phyloP scores from a whole-genome alignment of 441 rosid genomes.

The Cnidoscolus chayamansa region DNA sequence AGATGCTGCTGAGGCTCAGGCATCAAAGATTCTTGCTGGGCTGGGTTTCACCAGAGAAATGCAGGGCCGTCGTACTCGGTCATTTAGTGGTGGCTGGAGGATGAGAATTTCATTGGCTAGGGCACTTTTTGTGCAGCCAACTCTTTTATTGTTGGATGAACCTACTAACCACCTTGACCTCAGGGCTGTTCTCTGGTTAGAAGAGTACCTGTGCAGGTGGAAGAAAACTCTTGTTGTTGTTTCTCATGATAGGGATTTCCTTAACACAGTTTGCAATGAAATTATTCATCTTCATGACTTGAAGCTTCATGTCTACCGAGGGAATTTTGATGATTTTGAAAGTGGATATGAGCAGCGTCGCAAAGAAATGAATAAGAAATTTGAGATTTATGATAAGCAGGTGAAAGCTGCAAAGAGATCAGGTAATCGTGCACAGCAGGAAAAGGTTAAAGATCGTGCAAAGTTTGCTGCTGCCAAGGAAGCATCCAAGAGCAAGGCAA shows the following conservation, averaged over 20 bases:
- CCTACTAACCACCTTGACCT: constrained; percentile 79
- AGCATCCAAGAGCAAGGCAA: constrained; percentile 48
- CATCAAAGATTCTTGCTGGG: constrained; percentile 90
- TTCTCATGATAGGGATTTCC: constrained; percentile 94
- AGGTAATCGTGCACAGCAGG: constrained; percentile 75
- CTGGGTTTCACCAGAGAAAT: constrained; percentile 84
- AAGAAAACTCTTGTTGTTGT: constrained; percentile 91
- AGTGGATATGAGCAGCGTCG: constrained; percentile 52
- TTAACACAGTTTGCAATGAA: constrained; percentile 83
- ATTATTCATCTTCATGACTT: constrained; percentile 84
- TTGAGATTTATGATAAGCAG: constrained; percentile 57
- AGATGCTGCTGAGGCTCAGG: constrained; percentile 93
- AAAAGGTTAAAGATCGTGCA: constrained; percentile 43
- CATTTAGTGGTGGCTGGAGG: constrained; percentile 78
- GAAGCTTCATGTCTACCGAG: constrained; percentile 77
- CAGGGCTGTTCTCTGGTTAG: constrained; percentile 90
- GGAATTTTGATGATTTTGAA: constrained; percentile 80
- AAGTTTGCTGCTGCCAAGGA: constrained; percentile 39
- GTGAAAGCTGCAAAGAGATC: constrained; percentile 74
- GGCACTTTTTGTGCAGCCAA: constrained; percentile 70
- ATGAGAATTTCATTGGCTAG: constrained; percentile 93
- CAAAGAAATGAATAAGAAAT: constrained; percentile 45
- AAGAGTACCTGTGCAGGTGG: constrained; percentile 85
- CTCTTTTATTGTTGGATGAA: constrained; percentile 65
- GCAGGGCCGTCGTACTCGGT: constrained; percentile 61